These are phyloP conservation scores for Solanum dulcamara DNA, from an alignment of 257 asterid species.

Conservation along the genomic window DNA sequence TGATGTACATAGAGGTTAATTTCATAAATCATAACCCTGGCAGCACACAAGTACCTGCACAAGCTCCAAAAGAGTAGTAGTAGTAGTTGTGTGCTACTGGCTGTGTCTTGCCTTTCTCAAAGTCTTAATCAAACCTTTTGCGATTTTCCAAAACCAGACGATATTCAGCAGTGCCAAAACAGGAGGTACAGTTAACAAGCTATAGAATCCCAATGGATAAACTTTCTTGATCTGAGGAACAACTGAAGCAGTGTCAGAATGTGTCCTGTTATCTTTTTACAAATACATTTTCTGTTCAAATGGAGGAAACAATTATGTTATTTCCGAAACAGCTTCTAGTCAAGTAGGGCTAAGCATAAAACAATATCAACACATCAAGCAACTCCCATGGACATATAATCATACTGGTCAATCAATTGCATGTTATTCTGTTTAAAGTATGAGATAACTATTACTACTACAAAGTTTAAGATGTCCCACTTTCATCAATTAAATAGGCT, in stretches of 20 bases:
- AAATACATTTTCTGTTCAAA: neutral
- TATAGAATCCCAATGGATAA: conserved; percentile 57
- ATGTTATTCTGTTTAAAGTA: neutral
- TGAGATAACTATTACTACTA: neutral
- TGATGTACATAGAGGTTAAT: neutral
- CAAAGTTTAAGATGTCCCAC: neutral
- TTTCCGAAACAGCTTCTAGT: neutral
- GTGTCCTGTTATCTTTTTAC: neutral
- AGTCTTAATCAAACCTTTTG: conserved; percentile 66
- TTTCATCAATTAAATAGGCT: neutral
- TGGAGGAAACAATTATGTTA: neutral
- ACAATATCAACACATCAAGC: neutral
- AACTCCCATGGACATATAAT: neutral
- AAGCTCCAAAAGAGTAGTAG: neutral
- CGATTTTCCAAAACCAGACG: conserved; percentile 81
- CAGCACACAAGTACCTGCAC: neutral
- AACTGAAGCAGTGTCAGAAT: neutral
- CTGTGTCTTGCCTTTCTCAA: conserved; percentile 52
- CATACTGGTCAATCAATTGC: neutral
- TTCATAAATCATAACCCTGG: neutral
- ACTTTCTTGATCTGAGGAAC: conserved; percentile 53
- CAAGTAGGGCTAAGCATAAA: neutral
- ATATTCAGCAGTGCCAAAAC: conserved; percentile 51
- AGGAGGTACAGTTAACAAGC: conserved; percentile 49
- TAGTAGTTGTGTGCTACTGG: conserved; percentile 3